Evolutionary conservation across 164 flowering plant genomes (phyloP).

Genomic region (Piper longum): DNA sequence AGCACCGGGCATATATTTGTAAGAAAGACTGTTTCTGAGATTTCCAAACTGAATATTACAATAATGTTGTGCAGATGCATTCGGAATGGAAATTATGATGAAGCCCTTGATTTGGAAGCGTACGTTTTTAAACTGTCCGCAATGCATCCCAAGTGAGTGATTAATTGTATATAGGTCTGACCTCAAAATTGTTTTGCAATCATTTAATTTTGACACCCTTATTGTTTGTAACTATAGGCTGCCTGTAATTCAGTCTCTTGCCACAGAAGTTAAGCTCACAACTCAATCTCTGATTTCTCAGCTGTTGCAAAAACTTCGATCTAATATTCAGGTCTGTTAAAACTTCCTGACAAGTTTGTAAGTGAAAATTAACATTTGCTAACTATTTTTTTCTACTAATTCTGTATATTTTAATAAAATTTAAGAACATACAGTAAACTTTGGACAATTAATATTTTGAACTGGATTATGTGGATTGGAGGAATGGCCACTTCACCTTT

Average conservation of each 20-base stretch:
- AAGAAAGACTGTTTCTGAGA: no score
- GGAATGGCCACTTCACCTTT: neutral
- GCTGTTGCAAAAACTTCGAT: slow-evolving; percentile 91
- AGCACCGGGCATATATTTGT: neutral
- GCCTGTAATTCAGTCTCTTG: slow-evolving; percentile 83
- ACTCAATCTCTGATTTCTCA: slow-evolving; percentile 94
- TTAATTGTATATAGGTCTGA: neutral
- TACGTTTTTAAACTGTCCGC: slow-evolving; percentile 78
- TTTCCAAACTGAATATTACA: neutral
- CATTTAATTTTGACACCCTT: neutral
- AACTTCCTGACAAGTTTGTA: neutral
- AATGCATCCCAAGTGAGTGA: slow-evolving; percentile 93
- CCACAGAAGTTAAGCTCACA: slow-evolving; percentile 80
- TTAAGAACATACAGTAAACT: neutral
- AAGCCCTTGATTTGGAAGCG: slow-evolving; percentile 95
- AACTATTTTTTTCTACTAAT: no score
- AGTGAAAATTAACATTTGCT: neutral
- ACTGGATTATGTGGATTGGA: neutral
- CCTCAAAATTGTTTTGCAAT: no score
- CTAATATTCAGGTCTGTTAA: slow-evolving; percentile 72
- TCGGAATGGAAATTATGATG: slow-evolving; percentile 94
- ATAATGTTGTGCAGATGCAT: slow-evolving; percentile 55
- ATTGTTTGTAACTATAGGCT: slow-evolving; percentile 26
- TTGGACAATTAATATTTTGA: neutral
- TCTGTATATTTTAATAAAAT: neutral